Evolutionary conservation across 2,329 filamentous ascomycete species (phyloP).

Genomic region (Cordyceps javanica): DNA sequence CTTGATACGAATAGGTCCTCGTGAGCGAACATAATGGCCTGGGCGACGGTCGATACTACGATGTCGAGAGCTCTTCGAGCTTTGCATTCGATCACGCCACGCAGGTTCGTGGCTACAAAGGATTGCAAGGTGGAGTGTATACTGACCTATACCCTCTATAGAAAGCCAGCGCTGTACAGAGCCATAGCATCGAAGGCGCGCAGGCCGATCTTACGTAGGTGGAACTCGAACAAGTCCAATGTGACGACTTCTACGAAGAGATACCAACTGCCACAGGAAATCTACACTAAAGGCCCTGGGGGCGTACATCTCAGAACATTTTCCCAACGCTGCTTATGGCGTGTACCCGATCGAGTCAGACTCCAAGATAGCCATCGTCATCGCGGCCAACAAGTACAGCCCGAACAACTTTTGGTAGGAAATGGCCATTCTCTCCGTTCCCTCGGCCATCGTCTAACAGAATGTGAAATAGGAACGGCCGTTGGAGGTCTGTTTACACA

Average conservation of each 20-base stretch:
- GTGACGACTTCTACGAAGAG: conserved; percentile 13
- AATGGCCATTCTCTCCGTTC: background rate
- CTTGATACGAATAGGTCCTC: conserved; percentile 54
- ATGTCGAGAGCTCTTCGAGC: conserved; percentile 79
- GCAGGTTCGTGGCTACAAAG: conserved; percentile 46
- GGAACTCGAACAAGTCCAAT: background rate
- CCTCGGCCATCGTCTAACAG: conserved; percentile 16
- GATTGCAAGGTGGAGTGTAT: background rate
- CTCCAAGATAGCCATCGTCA: conserved; percentile 68
- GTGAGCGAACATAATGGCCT: conserved; percentile 83
- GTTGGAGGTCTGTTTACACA: conserved; percentile 86
- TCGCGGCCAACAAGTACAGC: conserved; percentile 95
- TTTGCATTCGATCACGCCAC: conserved; percentile 83
- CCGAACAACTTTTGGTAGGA: conserved; percentile 92
- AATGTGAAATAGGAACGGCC: conserved; percentile 66
- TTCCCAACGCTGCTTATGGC: conserved; percentile 71
- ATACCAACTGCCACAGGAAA: conserved; percentile 49
- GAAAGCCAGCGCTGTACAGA: conserved; percentile 79
- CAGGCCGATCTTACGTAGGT: conserved; percentile 75
- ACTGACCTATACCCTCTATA: conserved; percentile 32
- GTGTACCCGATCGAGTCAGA: conserved; percentile 77
- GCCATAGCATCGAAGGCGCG: conserved; percentile 68
- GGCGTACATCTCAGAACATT: conserved; percentile 81
- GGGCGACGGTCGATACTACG: conserved; percentile 78
- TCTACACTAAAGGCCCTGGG: conserved; percentile 73